Evolutionary conservation across 176 grass and related monocot species (phyloP), one percentile per base, ranked within the genome.

Genomic region (Carex littledalei): DNA sequence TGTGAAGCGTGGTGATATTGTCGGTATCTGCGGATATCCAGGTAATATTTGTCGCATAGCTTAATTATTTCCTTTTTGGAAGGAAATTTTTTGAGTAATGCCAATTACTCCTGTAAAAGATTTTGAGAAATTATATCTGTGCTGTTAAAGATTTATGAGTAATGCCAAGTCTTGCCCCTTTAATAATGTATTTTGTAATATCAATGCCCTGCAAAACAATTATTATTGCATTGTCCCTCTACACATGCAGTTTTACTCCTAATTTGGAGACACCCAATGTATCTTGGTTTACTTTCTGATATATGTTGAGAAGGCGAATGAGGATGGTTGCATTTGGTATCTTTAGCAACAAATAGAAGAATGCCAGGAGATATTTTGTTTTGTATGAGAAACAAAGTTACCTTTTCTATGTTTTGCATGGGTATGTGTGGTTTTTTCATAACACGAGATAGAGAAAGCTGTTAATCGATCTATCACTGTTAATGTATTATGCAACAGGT

Each of bases 1-100:
- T 89, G 85, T 95, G 70, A 99, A 99, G 57, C 88, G 89, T 50
- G 93, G 96, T 85, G 96, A 99, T 88, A 92, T 95, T 89, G 90
- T 95, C 15, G 96, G 96, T 49, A 90, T 95, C 56, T 81, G 39
- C 87, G 96, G 96, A 16, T 90, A 95, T 84, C 91, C 96, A 89
- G 96, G 96, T 99, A 79, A 41, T 56, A 18, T 52, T 24, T 22
- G 12, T 22, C 9, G 5, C 45, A 34, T 35, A 29, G 43, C 26
- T 67, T 78, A 78, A 50, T 5, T 78, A 34, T 57, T 26, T 3
- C 26, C 68, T 72, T 24, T 26, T 56, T 78, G 74, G 49, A 55
- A 55, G 49, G 26, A 57, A 24, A 56, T 9, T 56, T 47, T 47
- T 47, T 18, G 14, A 17, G 49, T 78, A 32, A 17, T 57, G 1